These are phyloP conservation scores for Karstenula rhodostoma DNA, from an alignment of 2,329 filamentous ascomycete species.

Conservation along the genomic window DNA sequence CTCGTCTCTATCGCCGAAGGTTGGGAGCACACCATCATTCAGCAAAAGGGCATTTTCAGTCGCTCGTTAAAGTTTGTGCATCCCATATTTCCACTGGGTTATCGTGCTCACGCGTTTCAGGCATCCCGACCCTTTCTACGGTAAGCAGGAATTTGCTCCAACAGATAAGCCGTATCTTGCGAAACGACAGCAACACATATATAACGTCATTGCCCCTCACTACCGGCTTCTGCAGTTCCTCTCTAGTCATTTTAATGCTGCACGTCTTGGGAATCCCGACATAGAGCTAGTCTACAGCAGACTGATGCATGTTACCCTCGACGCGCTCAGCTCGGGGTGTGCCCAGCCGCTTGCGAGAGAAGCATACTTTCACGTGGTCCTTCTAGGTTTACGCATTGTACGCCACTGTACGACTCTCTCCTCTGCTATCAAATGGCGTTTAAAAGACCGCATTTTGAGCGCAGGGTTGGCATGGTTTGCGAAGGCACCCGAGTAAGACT, in stretches of 20 bases:
- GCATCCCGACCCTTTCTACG: conserved; percentile 86
- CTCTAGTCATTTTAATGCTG: conserved; percentile 92
- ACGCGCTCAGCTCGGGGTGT: conserved; percentile 68
- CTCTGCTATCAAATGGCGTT: conserved; percentile 74
- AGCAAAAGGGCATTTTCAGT: conserved; percentile 82
- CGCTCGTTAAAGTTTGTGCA: conserved; percentile 66
- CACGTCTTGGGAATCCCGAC: conserved; percentile 82
- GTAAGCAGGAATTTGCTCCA: conserved; percentile 91
- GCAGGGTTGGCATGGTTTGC: conserved; percentile 90
- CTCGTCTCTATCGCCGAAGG: conserved; percentile 86
- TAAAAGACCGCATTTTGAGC: conserved; percentile 89
- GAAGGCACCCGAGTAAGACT: conserved; percentile 69
- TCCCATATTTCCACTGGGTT: not conserved
- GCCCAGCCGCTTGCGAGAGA: conserved; percentile 91
- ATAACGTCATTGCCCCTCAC: conserved; percentile 87
- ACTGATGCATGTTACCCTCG: conserved; percentile 79
- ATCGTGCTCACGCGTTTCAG: conserved; percentile 44
- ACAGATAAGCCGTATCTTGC: conserved; percentile 80
- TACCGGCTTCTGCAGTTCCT: conserved; percentile 87
- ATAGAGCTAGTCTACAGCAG: conserved; percentile 83
- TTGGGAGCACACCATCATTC: conserved; percentile 86
- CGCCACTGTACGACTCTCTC: conserved; percentile 72
- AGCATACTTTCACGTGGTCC: conserved; percentile 85
- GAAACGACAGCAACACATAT: conserved; percentile 78
- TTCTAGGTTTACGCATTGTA: conserved; percentile 82